These are phyloP conservation scores for Penicillium oxalicum DNA, from an alignment of 2,329 filamentous ascomycete genomes.

Conservation along the genomic window DNA sequence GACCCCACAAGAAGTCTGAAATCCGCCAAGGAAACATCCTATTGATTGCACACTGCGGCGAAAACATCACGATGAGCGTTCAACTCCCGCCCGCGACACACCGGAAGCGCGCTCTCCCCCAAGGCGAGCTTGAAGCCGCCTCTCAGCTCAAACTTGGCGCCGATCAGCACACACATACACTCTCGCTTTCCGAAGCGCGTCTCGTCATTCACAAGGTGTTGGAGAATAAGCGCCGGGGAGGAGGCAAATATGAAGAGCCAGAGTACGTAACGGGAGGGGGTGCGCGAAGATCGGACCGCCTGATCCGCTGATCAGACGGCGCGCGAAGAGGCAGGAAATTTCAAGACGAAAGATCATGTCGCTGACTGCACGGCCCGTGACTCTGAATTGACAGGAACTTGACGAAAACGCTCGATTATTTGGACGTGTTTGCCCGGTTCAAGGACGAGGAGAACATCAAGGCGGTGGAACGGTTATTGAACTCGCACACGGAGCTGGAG, in stretches of 20 bases:
- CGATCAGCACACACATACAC: conserved; percentile 83
- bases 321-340: no score
- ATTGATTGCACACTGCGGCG: neutral
- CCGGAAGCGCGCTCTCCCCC: conserved; percentile 38
- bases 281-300: neutral
- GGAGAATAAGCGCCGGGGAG: conserved; percentile 69
- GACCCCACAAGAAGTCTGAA: no score
- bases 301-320: no score
- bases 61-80: conserved; percentile 24
- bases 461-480: conserved; percentile 82
- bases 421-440: conserved; percentile 92
- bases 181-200: conserved; percentile 87
- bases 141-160: conserved; percentile 80
- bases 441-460: conserved; percentile 92
- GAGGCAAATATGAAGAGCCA: conserved; percentile 76
- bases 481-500: conserved; percentile 67
- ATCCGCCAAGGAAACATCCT: no score
- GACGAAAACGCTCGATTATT: conserved; percentile 82
- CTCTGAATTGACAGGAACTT: conserved; percentile 50
- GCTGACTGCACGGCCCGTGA: neutral
- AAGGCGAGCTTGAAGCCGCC: conserved; percentile 76
- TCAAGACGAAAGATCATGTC: neutral
- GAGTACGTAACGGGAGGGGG: conserved; percentile 53
- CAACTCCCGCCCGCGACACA: conserved; percentile 34
- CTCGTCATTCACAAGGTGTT: conserved; percentile 88